Evolutionary conservation across 768 basidiomycete species (phyloP), one percentile per base, ranked within the genome.

Genomic region (Scleroderma citrinum): DNA sequence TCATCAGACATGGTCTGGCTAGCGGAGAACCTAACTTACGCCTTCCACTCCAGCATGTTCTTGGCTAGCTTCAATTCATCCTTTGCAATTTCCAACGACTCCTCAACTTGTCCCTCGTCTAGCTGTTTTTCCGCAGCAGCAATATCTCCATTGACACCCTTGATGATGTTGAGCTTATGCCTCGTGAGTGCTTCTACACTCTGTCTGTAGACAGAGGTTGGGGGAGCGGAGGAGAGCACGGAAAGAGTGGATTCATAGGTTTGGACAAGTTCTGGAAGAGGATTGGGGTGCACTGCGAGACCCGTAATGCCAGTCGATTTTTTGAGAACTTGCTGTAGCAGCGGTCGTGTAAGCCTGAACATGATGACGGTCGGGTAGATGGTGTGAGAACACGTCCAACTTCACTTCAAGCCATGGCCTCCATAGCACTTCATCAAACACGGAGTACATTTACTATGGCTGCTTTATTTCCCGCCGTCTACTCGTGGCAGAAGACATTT

Each of bases 41-140:
- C 80, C 72, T 94, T 95, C 92, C 92, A 98, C 62, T 93, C 86
- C n/a, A 85, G 62, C 85, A 96, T 88, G 69, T 88, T 88, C 29
- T 72, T 72, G 5, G 76, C 88, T 34, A 97, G 73, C 48, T 71
- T 73, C 48, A 91, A 72, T 68, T 98, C 94, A 61, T 87, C 87
- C 56, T 82, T 70, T 11, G 93, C 94, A 66, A 89, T 81, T 56
- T 81, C 77, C 58, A 98, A 59, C 30, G 87, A 78, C 66, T 92
- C 77, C 72, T 98, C 94, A 37, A 96, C 88, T 58, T 90, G 82
- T 0, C 92, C 90, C 64, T 89, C 89, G 44, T 84, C 78, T 35
- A 97, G 64, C 65, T 79, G 77, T 62, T 76, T 80, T 72, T 96
- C 94, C 8, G 77, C 87, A 7, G 70, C 66, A 16, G 70, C 66